These are phyloP conservation scores for Jacaranda copaia DNA, from an alignment of 257 asterid genomes.

Conservation along the genomic window DNA sequence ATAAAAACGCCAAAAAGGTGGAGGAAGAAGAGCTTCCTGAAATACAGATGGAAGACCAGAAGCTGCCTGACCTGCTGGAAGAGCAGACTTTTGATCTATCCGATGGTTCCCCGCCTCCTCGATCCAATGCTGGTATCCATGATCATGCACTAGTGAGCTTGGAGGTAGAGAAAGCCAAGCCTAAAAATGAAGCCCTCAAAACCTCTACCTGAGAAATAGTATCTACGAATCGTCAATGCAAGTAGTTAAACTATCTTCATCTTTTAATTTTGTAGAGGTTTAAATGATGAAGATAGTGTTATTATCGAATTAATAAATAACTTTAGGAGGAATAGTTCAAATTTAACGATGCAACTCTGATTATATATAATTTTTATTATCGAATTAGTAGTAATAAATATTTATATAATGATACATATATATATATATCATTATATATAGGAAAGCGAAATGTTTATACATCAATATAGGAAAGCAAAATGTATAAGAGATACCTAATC, in stretches of 20 bases:
- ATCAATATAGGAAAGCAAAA: no score
- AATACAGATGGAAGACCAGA: slow-evolving; percentile 30
- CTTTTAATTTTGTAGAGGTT: neutral
- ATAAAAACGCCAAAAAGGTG: slow-evolving; percentile 41
- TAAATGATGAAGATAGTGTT: no score
- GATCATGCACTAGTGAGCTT: neutral
- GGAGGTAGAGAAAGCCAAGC: slow-evolving; percentile 14
- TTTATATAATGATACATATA: no score
- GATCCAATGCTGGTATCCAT: neutral
- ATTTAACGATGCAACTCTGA: no score
- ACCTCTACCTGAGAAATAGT: slow-evolving; percentile 14
- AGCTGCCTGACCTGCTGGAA: neutral
- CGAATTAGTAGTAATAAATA: no score
- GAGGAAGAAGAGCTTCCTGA: slow-evolving; percentile 31
- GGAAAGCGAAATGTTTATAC: no score
- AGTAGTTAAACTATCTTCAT: neutral
- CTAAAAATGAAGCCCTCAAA: neutral
- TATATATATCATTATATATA: no score
- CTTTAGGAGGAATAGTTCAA: no score
- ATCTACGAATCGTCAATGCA: neutral
- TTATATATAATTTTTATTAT: no score
- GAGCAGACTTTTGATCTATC: slow-evolving; percentile 48
- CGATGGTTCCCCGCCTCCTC: slow-evolving; percentile 30
- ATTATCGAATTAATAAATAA: no score
- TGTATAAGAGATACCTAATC: no score